phyloP scores from a whole-genome alignment of 352 stramenopile species.

The Aphanomyces cochlioides region DNA sequence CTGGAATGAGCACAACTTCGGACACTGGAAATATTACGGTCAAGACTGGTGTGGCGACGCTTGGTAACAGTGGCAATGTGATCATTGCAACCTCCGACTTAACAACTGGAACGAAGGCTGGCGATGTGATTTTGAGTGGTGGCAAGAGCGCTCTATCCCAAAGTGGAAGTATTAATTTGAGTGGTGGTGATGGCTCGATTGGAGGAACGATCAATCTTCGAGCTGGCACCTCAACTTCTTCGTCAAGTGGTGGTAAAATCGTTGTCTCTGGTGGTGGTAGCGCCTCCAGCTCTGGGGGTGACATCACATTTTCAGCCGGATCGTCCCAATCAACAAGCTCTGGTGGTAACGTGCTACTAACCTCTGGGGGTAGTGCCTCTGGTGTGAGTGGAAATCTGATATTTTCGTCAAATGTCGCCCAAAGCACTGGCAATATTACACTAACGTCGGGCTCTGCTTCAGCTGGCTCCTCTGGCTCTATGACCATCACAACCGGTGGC shows the following conservation, averaged over 20 bases:
- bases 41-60: conserved; percentile 3
- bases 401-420: background rate
- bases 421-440: background rate
- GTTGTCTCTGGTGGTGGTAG: background rate
- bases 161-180: background rate
- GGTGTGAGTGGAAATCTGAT: conserved; percentile 2
- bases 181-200: background rate
- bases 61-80: conserved; percentile 3
- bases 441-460: background rate
- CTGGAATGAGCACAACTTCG: conserved; percentile 33
- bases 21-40: conserved; percentile 39
- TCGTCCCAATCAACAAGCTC: background rate
- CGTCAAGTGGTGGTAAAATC: background rate
- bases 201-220: conserved; percentile 29
- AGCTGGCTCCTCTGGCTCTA: conserved; percentile 29
- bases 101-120: background rate
- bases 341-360: background rate
- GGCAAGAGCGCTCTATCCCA: background rate
- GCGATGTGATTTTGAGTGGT: conserved; percentile 5
- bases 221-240: conserved; percentile 13
- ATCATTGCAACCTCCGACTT: conserved; percentile 1
- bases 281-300: background rate
- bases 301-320: background rate
- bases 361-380: background rate
- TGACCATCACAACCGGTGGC: conserved; percentile 25